Evolutionary conservation across 2,329 filamentous ascomycete genomes (phyloP).

Genomic region (Stenocarpella maydis): DNA sequence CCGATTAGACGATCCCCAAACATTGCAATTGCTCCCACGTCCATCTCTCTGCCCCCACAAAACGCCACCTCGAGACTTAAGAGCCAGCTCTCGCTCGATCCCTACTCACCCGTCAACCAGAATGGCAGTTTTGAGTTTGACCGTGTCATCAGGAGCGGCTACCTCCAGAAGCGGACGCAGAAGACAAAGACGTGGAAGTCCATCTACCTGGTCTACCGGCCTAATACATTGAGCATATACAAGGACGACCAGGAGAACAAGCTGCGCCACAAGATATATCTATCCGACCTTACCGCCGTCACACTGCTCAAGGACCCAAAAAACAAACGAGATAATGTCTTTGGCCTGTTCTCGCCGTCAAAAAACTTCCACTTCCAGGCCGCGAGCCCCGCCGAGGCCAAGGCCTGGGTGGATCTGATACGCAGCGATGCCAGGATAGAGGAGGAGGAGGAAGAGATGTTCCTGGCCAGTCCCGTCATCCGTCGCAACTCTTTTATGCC

Average conservation of each 20-base stretch:
- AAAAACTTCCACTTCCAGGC: conserved; percentile 93
- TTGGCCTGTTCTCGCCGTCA: conserved; percentile 90
- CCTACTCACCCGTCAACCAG: conserved; percentile 87
- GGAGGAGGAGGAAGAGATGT: conserved; percentile 86
- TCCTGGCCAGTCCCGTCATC: conserved; percentile 71
- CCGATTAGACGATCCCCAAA: conserved; percentile 35
- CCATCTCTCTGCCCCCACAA: conserved; percentile 41
- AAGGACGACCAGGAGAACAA: conserved; percentile 90
- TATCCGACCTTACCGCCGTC: conserved; percentile 91
- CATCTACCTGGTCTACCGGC: conserved; percentile 87
- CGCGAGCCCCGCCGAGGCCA: conserved; percentile 73
- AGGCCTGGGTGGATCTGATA: conserved; percentile 87
- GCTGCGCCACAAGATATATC: conserved; percentile 84
- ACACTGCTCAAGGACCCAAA: conserved; percentile 89
- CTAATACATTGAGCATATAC: conserved; percentile 91
- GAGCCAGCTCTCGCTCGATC: conserved; percentile 63
- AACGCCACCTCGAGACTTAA: conserved; percentile 44
- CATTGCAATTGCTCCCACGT: conserved; percentile 36
- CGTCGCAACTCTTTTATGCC: conserved; percentile 55
- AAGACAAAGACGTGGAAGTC: conserved; percentile 97
- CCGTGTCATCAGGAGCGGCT: conserved; percentile 88
- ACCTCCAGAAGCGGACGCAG: conserved; percentile 85
- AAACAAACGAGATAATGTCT: conserved; percentile 84
- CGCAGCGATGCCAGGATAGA: conserved; percentile 83
- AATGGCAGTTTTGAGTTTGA: conserved; percentile 97